Conservation (phyloP, 495 filamentous ascomycete species). For the Talaromyces stipitatus region DNA sequence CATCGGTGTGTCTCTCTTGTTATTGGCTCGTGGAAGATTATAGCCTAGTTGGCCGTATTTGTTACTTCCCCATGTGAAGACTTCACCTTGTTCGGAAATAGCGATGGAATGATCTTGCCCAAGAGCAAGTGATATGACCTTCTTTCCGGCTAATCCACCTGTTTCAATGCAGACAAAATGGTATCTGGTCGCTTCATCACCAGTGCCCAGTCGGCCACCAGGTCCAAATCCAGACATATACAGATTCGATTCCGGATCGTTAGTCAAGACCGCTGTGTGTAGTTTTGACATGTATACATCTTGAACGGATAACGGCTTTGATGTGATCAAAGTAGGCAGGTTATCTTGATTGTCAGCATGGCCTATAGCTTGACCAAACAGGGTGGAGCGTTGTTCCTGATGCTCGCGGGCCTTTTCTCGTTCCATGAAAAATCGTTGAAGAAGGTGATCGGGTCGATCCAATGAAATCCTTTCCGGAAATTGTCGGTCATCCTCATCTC, state of each 20-base stretch:
- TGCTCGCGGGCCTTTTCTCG: constrained; percentile 35
- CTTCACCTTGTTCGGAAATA: constrained; percentile 68
- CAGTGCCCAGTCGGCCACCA: constrained; percentile 82
- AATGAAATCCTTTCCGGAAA: constrained; percentile 77
- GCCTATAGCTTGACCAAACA: constrained; percentile 2
- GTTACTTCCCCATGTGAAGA: constrained; percentile 92
- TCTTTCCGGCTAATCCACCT: constrained; percentile 60
- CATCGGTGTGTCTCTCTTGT: constrained; percentile 65
- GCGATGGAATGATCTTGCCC: constrained; percentile 90
- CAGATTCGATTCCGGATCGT: constrained; percentile 85
- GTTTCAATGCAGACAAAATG: constrained; percentile 73
- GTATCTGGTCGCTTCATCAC: constrained; percentile 82
- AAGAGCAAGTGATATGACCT: constrained; percentile 63
- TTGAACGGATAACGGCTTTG: constrained; percentile 61
- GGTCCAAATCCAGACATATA: constrained; percentile 90
- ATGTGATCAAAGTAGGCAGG: constrained; percentile 61
- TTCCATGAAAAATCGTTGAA: constrained; percentile 60
- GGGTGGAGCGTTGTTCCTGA: constrained; percentile 14
- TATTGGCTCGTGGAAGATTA: constrained; percentile 45
- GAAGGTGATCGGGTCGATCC: constrained; percentile 71
- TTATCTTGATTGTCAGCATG: constrained; percentile 26
- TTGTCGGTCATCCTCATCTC: constrained; percentile 87
- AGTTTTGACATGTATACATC: constrained; percentile 84
- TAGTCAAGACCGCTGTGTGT: constrained; percentile 81
- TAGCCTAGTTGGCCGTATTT: constrained; percentile 83